phyloP scores from a whole-genome alignment of 176 grass and related monocot genomes.

The Zoysia japonica region DNA sequence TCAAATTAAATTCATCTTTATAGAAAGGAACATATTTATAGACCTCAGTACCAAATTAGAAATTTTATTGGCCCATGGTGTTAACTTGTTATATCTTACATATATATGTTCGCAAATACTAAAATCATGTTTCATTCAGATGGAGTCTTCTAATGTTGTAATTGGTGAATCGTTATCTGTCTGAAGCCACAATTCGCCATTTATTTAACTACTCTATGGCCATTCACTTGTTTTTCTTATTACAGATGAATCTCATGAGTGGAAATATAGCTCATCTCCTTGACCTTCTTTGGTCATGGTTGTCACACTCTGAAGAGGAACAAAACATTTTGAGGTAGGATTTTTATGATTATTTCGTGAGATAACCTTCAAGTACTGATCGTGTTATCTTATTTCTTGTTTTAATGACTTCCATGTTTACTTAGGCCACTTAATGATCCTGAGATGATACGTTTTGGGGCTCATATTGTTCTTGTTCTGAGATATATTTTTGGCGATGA shows the following conservation, averaged over 20 bases:
- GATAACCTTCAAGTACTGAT: not conserved
- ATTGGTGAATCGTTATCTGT: not conserved
- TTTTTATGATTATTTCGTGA: constrained; percentile 20
- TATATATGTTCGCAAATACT: not conserved
- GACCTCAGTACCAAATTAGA: not conserved
- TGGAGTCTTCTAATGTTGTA: not conserved
- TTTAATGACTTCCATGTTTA: constrained; percentile 28
- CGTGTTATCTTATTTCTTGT: constrained; percentile 17
- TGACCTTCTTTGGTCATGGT: constrained; percentile 92
- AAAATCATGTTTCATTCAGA: constrained; percentile 2
- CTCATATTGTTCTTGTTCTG: constrained; percentile 91
- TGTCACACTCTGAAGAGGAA: constrained; percentile 73
- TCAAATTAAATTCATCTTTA: not conserved
- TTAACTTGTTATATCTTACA: constrained; percentile 4
- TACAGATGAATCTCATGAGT: constrained; percentile 91
- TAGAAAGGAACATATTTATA: not conserved
- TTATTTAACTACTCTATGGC: constrained; percentile 16
- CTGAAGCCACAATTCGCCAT: not conserved
- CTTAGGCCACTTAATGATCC: constrained; percentile 73
- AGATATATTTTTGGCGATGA: constrained; percentile 78
- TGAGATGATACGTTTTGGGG: constrained; percentile 84
- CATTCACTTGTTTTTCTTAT: constrained; percentile 24
- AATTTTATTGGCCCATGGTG: not conserved
- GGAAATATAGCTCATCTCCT: constrained; percentile 78
- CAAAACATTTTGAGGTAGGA: constrained; percentile 58